Evolutionary conservation across 1,284 basidiomycete genomes (phyloP).

Genomic region (Ceratobasidium sp.): DNA sequence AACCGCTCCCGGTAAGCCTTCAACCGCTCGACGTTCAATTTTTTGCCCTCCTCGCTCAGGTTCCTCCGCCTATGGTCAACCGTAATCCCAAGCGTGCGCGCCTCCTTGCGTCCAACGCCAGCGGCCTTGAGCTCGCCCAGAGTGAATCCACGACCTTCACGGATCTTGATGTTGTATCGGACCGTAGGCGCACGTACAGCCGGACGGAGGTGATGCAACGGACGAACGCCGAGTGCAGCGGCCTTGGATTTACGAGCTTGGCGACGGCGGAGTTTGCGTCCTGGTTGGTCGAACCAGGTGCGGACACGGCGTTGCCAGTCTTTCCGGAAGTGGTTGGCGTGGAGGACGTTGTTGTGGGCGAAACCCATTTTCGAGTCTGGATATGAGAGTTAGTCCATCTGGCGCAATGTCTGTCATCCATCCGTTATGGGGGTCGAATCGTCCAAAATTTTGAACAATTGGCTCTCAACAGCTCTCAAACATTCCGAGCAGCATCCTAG

Average conservation of each 20-base stretch:
- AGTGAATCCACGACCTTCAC: conserved; percentile 98
- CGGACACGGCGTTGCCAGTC: conserved; percentile 95
- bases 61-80: conserved; percentile 98
- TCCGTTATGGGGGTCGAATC: neutral
- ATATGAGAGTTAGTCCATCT: conserved; percentile 37
- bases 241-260: conserved; percentile 94
- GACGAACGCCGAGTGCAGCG: conserved; percentile 90
- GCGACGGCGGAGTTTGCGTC: conserved; percentile 96
- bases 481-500: neutral
- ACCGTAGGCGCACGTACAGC: conserved; percentile 97
- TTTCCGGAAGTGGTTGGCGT: conserved; percentile 97
- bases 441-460: conserved; percentile 12
- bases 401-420: neutral
- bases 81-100: conserved; percentile 91
- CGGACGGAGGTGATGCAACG: conserved; percentile 91
- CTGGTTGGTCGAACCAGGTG: conserved; percentile 99
- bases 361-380: conserved; percentile 49
- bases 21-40: conserved; percentile 94
- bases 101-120: conserved; percentile 94
- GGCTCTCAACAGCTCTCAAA: neutral
- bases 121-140: conserved; percentile 95
- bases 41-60: conserved; percentile 96
- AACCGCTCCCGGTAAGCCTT: conserved; percentile 90
- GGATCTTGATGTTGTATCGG: conserved; percentile 98
- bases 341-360: conserved; percentile 70